Conservation (phyloP, 2,329 filamentous ascomycete genomes). For the Fusarium devonianum region DNA sequence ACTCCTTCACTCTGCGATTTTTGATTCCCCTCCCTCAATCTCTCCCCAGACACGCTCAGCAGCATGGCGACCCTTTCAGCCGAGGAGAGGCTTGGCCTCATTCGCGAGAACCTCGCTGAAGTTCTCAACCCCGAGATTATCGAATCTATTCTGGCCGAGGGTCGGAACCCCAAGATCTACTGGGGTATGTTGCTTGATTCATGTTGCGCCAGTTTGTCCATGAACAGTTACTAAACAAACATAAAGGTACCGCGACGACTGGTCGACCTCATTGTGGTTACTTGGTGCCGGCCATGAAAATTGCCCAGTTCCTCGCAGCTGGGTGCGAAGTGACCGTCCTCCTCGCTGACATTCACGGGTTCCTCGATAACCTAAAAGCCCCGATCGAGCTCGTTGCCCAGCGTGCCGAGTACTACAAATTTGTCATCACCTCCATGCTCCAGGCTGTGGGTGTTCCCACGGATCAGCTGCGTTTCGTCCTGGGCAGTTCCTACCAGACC, state of each 20-base stretch:
- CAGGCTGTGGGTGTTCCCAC: constrained; percentile 80
- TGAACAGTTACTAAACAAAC: constrained; percentile 2
- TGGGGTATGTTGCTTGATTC: constrained; percentile 65
- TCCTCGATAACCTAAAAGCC: constrained; percentile 84
- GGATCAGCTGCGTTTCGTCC: constrained; percentile 81
- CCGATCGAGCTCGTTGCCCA: constrained; percentile 86
- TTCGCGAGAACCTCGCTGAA: constrained; percentile 82
- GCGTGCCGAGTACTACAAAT: constrained; percentile 84
- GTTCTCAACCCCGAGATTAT: constrained; percentile 85
- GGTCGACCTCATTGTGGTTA: constrained; percentile 91
- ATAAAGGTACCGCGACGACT: constrained; percentile 77
- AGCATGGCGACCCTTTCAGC: constrained; percentile 19
- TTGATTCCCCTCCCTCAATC: not conserved
- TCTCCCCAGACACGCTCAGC: not conserved
- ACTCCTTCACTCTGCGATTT: not conserved
- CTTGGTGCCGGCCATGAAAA: constrained; percentile 87
- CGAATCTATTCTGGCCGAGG: constrained; percentile 73
- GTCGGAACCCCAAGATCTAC: constrained; percentile 79
- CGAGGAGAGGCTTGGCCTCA: constrained; percentile 73
- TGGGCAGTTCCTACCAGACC: constrained; percentile 84
- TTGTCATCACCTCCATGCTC: constrained; percentile 76
- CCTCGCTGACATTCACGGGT: constrained; percentile 77
- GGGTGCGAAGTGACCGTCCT: constrained; percentile 84
- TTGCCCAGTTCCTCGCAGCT: constrained; percentile 84
- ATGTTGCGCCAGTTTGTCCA: not conserved